phyloP scores from a whole-genome alignment of 2,329 filamentous ascomycete genomes.

The Trichophyton schoenleinii region DNA sequence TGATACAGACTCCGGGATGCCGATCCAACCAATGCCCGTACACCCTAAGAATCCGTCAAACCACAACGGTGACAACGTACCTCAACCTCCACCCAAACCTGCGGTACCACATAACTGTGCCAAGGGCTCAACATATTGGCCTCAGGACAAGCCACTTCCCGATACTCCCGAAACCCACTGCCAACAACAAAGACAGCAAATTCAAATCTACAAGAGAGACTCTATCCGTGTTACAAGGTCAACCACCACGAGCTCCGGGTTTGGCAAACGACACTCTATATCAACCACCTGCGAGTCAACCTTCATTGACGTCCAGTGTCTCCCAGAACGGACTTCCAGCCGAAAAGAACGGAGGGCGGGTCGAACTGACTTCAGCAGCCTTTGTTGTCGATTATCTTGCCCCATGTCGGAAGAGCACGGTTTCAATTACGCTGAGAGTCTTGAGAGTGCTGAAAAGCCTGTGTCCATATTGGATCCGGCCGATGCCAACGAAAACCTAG shows the following conservation, averaged over 20 bases:
- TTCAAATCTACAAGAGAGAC: background rate
- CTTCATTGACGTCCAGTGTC: slow-evolving; percentile 13
- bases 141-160: slow-evolving; percentile 2
- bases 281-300: slow-evolving; percentile 6
- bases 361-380: slow-evolving; percentile 4
- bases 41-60: background rate
- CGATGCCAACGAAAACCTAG: background rate
- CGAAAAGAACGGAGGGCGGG: slow-evolving; percentile 13
- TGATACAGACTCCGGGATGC: background rate
- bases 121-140: background rate
- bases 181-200: background rate
- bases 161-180: background rate
- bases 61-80: background rate
- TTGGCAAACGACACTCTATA: slow-evolving; percentile 3
- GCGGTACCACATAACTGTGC: slow-evolving; percentile 1
- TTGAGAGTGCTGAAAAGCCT: background rate
- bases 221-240: slow-evolving; percentile 3
- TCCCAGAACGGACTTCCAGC: slow-evolving; percentile 13
- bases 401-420: slow-evolving; percentile 5
- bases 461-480: background rate
- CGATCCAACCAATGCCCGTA: background rate
- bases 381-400: slow-evolving; percentile 7
- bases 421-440: background rate
- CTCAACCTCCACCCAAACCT: background rate
- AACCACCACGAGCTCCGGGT: background rate